Evolutionary conservation across 2,329 filamentous ascomycete species (phyloP).

Genomic region (Exophiala calicioides): DNA sequence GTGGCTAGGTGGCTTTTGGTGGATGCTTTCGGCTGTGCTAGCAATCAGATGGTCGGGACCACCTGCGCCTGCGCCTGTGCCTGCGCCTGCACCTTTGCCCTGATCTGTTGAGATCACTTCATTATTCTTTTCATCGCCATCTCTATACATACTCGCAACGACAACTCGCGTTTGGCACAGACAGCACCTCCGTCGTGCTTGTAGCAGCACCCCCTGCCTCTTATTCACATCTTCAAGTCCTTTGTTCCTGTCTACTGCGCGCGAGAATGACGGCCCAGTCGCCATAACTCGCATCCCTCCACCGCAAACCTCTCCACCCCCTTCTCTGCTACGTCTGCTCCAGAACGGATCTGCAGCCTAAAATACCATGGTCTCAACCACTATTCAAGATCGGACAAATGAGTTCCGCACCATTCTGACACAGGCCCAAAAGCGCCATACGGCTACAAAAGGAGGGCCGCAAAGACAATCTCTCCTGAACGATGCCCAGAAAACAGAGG

Average conservation of each 20-base stretch:
- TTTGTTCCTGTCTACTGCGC: constrained; percentile 1
- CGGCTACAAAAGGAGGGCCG: constrained; percentile 71
- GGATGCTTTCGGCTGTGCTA: constrained; percentile 13
- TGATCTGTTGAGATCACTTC: background rate
- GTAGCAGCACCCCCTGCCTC: background rate
- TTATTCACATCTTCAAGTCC: background rate
- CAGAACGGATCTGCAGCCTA: constrained; percentile 3
- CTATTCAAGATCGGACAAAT: constrained; percentile 93
- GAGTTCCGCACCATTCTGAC: constrained; percentile 92
- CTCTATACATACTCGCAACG: constrained; percentile 14
- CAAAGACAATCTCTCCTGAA: constrained; percentile 80
- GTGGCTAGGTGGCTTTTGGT: too few relatives aligned
- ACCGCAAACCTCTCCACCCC: background rate
- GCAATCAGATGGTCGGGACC: too few relatives aligned
- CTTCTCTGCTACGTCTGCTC: background rate
- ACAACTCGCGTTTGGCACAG: background rate
- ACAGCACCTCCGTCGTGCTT: background rate
- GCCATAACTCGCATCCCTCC: background rate
- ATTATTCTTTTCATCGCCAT: background rate
- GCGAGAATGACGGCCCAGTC: constrained; percentile 7
- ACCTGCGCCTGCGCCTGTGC: too few relatives aligned
- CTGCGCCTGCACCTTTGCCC: too few relatives aligned
- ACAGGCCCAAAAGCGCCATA: constrained; percentile 79
- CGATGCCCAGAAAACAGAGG: constrained; percentile 62
- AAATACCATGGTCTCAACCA: constrained; percentile 55